Conservation (phyloP, 306 rosid species). For the Casuarina equisetifolia region DNA sequence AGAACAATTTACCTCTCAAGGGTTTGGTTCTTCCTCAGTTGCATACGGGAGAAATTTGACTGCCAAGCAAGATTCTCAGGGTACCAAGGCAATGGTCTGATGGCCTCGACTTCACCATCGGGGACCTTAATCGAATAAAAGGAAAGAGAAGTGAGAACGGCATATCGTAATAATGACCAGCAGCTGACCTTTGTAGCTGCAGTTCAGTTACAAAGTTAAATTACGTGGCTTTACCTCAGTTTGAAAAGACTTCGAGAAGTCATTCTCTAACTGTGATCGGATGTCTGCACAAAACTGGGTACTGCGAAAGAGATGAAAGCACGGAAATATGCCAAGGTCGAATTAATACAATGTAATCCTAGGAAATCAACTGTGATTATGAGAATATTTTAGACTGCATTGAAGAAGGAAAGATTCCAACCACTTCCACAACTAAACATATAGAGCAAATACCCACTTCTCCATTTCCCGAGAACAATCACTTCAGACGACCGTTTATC, state of each 20-base stretch:
- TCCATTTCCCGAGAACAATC: not conserved
- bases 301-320: conserved; percentile 48
- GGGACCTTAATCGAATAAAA: conserved; percentile 44
- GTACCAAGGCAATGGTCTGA: conserved; percentile 91
- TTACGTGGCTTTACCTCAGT: conserved; percentile 52
- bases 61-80: conserved; percentile 97
- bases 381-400: not conserved
- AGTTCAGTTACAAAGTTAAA: not conserved
- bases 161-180: not conserved
- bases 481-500: not conserved
- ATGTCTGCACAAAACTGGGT: conserved; percentile 80
- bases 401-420: not conserved
- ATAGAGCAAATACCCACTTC: not conserved
- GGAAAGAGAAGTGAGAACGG: conserved; percentile 4
- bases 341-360: conserved; percentile 4
- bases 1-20: conserved; percentile 69
- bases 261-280: conserved; percentile 73
- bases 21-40: conserved; percentile 89
- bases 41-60: conserved; percentile 93
- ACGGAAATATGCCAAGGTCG: conserved; percentile 13
- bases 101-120: conserved; percentile 74
- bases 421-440: not conserved
- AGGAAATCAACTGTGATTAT: not conserved
- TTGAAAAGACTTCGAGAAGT: conserved; percentile 71
- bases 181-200: not conserved